phyloP scores from a whole-genome alignment of 495 filamentous ascomycete genomes.

The Penicillium paradoxum region DNA sequence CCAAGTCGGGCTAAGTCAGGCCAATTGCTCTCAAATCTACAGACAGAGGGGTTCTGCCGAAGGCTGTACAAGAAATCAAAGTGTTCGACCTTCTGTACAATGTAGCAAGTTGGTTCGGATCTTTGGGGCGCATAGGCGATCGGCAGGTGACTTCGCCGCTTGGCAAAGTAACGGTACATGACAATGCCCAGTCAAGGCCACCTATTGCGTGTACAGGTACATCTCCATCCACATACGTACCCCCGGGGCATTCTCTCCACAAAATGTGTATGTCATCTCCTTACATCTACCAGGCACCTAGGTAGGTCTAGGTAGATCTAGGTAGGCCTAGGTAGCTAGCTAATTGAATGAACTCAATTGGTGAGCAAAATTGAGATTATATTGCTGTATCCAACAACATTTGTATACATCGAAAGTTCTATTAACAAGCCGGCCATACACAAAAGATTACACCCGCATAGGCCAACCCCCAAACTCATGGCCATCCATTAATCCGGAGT shows the following conservation, averaged over 20 bases:
- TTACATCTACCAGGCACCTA: background rate
- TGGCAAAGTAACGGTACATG: conserved; percentile 21
- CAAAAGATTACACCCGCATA: background rate
- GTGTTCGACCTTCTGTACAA: background rate
- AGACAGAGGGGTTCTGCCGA: background rate
- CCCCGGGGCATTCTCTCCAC: background rate
- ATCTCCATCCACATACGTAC: background rate
- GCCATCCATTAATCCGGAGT: background rate
- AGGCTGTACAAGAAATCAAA: conserved; percentile 5
- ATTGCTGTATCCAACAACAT: conserved; percentile 3
- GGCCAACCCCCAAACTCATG: background rate
- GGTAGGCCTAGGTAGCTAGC: background rate
- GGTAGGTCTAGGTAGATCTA: background rate
- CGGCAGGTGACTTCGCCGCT: conserved; percentile 28
- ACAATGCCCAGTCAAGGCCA: conserved; percentile 6
- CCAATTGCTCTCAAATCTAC: background rate
- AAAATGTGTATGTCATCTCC: background rate
- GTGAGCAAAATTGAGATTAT: background rate
- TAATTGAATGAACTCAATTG: background rate
- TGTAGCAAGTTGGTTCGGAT: conserved; percentile 9
- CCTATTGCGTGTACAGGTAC: conserved; percentile 12
- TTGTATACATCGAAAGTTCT: conserved; percentile 20
- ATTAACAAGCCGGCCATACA: conserved; percentile 14
- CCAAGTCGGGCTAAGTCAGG: conserved; percentile 1
- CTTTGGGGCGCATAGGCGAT: conserved; percentile 11